Evolutionary conservation across 2,329 filamentous ascomycete genomes (phyloP), one percentile per base, ranked within the genome.

Genomic region (Nemania sp.): DNA sequence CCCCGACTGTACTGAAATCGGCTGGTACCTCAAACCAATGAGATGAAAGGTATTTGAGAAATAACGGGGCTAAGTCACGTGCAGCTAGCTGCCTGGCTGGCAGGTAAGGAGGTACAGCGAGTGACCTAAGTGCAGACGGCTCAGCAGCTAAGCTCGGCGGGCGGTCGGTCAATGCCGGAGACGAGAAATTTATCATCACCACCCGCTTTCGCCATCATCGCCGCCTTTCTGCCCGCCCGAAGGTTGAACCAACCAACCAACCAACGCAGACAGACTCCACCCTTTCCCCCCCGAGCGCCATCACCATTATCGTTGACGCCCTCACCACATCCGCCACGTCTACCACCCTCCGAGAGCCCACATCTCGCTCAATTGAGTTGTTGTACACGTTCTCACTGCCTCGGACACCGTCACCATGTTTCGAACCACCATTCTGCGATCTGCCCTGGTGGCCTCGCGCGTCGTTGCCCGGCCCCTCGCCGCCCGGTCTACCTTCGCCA

Each of bases 341-440:
- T 6, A 45, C n/a, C 18, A 12, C 32, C 25, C 17, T 25, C 40
- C 10, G 18, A 29, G 40, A 25, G 18, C 40, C 5, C 17, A 1
- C 11, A 7, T 9, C 11, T 47, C 21, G 4, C 20, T 59, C 51
- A 60, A 63, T 63, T 57, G 60, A 64, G 48, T n/a, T 7, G 21
- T n/a, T n/a, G n/a, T n/a, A n/a, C n/a, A n/a, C n/a, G n/a, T n/a
- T n/a, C n/a, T n/a, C n/a, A n/a, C 20, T n/a, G 15, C 5, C 43
- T 29, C 20, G 11, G 11, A 17, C 12, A 43, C 52, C 48, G 29
- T n/a, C 59, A 87, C 73, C 68, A 98, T 98, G 94, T 92, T 97
- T 85, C 91, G 94, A 81, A 87, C 90, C 78, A 88, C 90, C 75
- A 79, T 95, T 77, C 83, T 94, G 81, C 90, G 90, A 80, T 89